Conservation (phyloP, 2,329 filamentous ascomycete species). For the Colletotrichum lindemuthianum region DNA sequence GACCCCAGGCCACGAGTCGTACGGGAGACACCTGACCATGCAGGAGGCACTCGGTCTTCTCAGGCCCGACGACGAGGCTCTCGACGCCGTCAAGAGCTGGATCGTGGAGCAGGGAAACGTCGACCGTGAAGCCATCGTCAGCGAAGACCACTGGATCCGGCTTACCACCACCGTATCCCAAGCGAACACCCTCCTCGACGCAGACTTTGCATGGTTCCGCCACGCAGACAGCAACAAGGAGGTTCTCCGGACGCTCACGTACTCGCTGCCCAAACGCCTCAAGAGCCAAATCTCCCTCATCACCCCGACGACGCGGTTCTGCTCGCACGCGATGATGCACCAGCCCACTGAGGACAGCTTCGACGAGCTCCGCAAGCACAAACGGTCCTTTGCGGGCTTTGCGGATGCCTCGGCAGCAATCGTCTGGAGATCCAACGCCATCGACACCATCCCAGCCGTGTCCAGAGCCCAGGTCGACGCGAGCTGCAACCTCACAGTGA, state of each 20-base stretch:
- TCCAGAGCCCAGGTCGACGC: constrained; percentile 14
- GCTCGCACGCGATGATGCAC: constrained; percentile 41
- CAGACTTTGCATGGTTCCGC: constrained; percentile 45
- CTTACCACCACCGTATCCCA: constrained; percentile 52
- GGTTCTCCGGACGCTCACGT: constrained; percentile 36
- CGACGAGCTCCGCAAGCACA: constrained; percentile 8
- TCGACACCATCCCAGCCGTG: background rate
- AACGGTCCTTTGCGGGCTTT: constrained; percentile 7
- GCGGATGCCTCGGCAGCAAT: background rate
- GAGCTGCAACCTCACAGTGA: constrained; percentile 51
- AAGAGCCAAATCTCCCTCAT: constrained; percentile 53
- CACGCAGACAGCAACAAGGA: constrained; percentile 38
- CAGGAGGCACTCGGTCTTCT: constrained; percentile 61
- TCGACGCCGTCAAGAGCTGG: constrained; percentile 56
- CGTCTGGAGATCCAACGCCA: background rate
- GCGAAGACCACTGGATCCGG: constrained; percentile 52
- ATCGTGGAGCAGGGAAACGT: constrained; percentile 51
- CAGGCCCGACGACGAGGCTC: constrained; percentile 51
- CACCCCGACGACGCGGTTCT: constrained; percentile 55
- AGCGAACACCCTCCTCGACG: constrained; percentile 57
- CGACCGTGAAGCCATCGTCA: constrained; percentile 46
- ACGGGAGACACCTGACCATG: constrained; percentile 60
- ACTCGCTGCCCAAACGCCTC: constrained; percentile 6
- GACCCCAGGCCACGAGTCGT: constrained; percentile 55
- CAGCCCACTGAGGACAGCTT: constrained; percentile 28